Conservation (phyloP, 1,139 yeast species). For the Pichia sp. region DNA sequence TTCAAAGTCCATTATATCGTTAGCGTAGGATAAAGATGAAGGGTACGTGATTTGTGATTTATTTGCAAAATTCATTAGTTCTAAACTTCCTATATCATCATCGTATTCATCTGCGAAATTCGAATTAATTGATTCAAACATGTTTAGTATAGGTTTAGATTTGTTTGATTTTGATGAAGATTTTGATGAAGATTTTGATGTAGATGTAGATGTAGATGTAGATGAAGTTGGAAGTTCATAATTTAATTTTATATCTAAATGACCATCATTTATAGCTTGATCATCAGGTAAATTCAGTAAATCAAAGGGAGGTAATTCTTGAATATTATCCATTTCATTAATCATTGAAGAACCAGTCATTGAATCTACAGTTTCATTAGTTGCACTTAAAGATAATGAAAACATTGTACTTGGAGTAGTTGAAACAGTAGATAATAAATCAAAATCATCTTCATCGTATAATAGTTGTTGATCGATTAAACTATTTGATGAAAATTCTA, state of each 20-base stretch:
- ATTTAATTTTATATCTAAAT: constrained; percentile 4
- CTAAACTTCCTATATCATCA: constrained; percentile 6
- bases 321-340: constrained; percentile 3
- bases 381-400: constrained; percentile 21
- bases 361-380: constrained; percentile 26
- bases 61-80: constrained; percentile 3
- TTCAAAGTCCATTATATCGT: constrained; percentile 4
- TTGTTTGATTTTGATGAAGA: not conserved
- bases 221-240: constrained; percentile 3
- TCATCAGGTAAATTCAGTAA: constrained; percentile 16
- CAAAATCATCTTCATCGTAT: constrained; percentile 16
- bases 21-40: too few relatives aligned
- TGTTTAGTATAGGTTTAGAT: constrained; percentile 5
- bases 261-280: not conserved
- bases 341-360: not conserved
- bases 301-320: constrained; percentile 11
- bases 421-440: constrained; percentile 20
- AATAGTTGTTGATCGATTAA: constrained; percentile 1
- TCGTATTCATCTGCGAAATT: not conserved
- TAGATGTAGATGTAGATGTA: not conserved
- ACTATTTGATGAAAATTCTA: constrained; percentile 3
- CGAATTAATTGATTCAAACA: constrained; percentile 4
- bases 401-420: constrained; percentile 27
- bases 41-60: too few relatives aligned
- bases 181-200: not conserved